phyloP scores from a whole-genome alignment of 768 basidiomycete genomes.

The Leccinum sublutescens region DNA sequence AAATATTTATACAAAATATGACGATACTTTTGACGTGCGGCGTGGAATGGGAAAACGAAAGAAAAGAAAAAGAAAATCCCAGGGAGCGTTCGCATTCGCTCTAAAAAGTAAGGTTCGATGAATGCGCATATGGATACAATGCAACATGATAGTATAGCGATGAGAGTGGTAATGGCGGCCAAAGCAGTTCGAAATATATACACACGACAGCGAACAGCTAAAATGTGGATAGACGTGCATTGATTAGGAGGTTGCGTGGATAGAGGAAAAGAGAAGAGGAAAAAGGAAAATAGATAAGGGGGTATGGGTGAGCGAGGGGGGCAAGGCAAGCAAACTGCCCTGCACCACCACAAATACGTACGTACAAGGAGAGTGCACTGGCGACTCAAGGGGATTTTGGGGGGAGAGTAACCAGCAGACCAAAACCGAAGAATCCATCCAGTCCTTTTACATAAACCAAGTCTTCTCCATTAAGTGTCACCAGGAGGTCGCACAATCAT shows the following conservation, averaged over 20 bases:
- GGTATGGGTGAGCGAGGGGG: slow-evolving; percentile 4
- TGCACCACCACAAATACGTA: slow-evolving; percentile 28
- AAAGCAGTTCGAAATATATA: slow-evolving; percentile 12
- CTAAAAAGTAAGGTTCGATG: neutral
- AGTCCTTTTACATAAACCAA: slow-evolving; percentile 27
- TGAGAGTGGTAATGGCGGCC: slow-evolving; percentile 1
- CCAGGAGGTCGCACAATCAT: slow-evolving; percentile 12
- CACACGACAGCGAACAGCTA: slow-evolving; percentile 13
- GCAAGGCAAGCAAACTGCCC: slow-evolving; percentile 6
- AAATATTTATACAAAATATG: neutral
- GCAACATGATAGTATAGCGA: slow-evolving; percentile 23
- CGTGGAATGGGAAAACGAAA: neutral
- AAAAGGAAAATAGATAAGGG: slow-evolving; percentile 15
- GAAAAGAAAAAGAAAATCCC: neutral
- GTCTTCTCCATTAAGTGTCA: slow-evolving; percentile 12
- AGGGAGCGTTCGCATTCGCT: neutral
- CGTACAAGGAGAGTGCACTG: slow-evolving; percentile 13
- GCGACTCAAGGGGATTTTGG: slow-evolving; percentile 14
- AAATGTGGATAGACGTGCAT: slow-evolving; percentile 20
- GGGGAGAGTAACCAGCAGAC: slow-evolving; percentile 12
- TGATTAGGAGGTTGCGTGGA: slow-evolving; percentile 12
- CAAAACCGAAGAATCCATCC: slow-evolving; percentile 27
- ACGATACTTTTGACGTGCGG: slow-evolving; percentile 14
- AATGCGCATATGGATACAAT: slow-evolving; percentile 16
- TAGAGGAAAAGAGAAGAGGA: neutral